Percentiles rank a stretch among this genome's conserved stretches.
phyloP scores from a whole-genome alignment of 1,284 basidiomycete species.

The Ceratobasidium sp. region DNA sequence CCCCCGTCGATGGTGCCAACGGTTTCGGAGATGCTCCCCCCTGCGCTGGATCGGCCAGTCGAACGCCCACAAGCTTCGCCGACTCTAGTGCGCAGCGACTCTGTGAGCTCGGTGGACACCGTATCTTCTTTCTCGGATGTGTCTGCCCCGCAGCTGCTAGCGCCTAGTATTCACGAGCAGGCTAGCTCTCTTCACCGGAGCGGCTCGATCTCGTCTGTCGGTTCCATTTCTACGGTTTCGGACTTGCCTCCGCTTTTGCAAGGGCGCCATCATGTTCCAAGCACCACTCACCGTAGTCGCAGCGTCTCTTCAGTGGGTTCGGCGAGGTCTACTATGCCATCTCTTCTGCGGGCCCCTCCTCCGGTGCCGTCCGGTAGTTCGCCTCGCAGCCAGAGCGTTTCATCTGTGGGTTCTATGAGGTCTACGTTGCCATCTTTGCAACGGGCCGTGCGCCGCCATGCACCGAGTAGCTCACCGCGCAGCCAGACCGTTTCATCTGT shows the following conservation, averaged over 20 bases:
- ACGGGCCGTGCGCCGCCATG: slow-evolving; percentile 2
- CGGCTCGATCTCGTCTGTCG: slow-evolving; percentile 19
- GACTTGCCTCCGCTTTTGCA: slow-evolving; percentile 28
- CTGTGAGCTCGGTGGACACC: slow-evolving; percentile 27
- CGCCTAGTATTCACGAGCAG: slow-evolving; percentile 26
- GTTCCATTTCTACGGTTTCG: slow-evolving; percentile 11
- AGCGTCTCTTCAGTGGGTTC: slow-evolving; percentile 11
- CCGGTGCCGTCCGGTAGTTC: slow-evolving; percentile 17
- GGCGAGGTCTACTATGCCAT: background rate
- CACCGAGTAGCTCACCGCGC: slow-evolving; percentile 21
- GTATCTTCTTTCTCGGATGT: slow-evolving; percentile 37
- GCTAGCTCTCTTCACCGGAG: slow-evolving; percentile 21
- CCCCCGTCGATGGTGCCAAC: slow-evolving; percentile 7
- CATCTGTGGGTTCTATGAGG: slow-evolving; percentile 12
- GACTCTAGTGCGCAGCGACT: slow-evolving; percentile 13
- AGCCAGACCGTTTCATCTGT: slow-evolving; percentile 12
- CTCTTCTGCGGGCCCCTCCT: slow-evolving; percentile 23
- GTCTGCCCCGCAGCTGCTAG: slow-evolving; percentile 20
- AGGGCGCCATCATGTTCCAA: slow-evolving; percentile 24
- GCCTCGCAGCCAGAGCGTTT: slow-evolving; percentile 1
- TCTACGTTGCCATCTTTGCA: slow-evolving; percentile 1
- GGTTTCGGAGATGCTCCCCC: slow-evolving; percentile 38
- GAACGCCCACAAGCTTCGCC: background rate
- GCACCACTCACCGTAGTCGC: slow-evolving; percentile 14
- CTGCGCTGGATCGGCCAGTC: slow-evolving; percentile 4